These are phyloP conservation scores for Chamaecrista fasciculata DNA, from an alignment of 306 rosid genomes.

Conservation along the genomic window DNA sequence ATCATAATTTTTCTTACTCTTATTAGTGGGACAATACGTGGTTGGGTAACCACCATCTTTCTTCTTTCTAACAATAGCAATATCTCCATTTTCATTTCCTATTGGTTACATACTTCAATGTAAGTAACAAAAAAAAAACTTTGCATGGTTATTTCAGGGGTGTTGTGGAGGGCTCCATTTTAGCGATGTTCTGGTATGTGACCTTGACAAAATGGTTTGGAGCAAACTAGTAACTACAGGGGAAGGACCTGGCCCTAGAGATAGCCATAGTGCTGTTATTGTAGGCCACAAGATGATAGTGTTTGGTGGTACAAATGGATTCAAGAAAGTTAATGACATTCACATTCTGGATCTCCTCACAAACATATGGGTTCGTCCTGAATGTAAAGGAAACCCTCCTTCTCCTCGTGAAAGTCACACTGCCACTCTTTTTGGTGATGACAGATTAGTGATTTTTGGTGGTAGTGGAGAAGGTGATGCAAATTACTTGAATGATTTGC, in stretches of 20 bases:
- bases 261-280: conserved; percentile 81
- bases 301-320: conserved; percentile 95
- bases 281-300: conserved; percentile 72
- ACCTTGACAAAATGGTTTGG: conserved; percentile 80
- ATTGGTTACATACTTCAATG: no score
- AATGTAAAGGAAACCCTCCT: conserved; percentile 75
- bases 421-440: conserved; percentile 69
- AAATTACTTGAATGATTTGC: conserved; percentile 82
- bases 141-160: conserved; percentile 53
- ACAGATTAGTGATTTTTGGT: conserved; percentile 75
- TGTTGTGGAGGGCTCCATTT: conserved; percentile 94
- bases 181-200: conserved; percentile 73
- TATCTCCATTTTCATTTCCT: background rate
- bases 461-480: conserved; percentile 96
- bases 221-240: conserved; percentile 60
- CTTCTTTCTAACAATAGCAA: conserved; percentile 37
- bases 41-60: conserved; percentile 16
- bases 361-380: conserved; percentile 70
- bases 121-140: no score
- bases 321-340: conserved; percentile 79
- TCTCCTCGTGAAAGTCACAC: conserved; percentile 92
- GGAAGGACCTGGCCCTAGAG: conserved; percentile 88
- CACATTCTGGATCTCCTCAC: conserved; percentile 67
- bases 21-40: conserved; percentile 37
- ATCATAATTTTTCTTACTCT: conserved; percentile 36